Percentiles rank a stretch among this genome's conserved stretches.
Evolutionary conservation across 164 flowering plant species (phyloP).

Genomic region (Nelumbo lutea): DNA sequence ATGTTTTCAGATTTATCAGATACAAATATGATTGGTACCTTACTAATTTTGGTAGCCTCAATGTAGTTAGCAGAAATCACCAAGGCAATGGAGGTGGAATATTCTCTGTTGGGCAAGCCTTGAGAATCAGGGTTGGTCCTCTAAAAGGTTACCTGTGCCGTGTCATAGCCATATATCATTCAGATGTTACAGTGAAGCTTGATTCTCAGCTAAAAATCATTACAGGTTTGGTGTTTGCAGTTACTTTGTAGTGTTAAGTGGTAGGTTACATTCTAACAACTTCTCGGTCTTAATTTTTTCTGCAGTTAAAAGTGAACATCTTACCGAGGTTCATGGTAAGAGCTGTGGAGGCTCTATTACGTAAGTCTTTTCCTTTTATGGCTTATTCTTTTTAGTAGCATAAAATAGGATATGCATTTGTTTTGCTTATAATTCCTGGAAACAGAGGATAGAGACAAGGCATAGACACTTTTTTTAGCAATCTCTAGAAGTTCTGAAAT

Average conservation of each 20-base stretch:
- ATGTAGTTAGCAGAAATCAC: conserved; percentile 40
- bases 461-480: not conserved
- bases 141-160: conserved; percentile 88
- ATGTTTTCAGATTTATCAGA: not conserved
- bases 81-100: conserved; percentile 45
- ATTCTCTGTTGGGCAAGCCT: conserved; percentile 78
- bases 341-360: conserved; percentile 31
- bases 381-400: not conserved
- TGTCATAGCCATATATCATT: conserved; percentile 64
- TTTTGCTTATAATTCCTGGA: not conserved
- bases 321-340: conserved; percentile 70
- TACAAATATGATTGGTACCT: not conserved
- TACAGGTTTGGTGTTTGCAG: conserved; percentile 50
- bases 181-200: conserved; percentile 87
- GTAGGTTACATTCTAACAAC: not conserved
- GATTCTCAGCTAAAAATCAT: conserved; percentile 77
- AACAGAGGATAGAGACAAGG: not conserved
- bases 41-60: conserved; percentile 9
- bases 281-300: conserved; percentile 6
- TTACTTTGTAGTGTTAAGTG: conserved; percentile 2
- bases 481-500: not conserved
- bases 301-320: conserved; percentile 80
- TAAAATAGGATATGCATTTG: not conserved
- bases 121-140: conserved; percentile 86
- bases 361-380: conserved; percentile 20